phyloP scores from a whole-genome alignment of 1,284 basidiomycete species.

The Rhodotorula sp. region DNA sequence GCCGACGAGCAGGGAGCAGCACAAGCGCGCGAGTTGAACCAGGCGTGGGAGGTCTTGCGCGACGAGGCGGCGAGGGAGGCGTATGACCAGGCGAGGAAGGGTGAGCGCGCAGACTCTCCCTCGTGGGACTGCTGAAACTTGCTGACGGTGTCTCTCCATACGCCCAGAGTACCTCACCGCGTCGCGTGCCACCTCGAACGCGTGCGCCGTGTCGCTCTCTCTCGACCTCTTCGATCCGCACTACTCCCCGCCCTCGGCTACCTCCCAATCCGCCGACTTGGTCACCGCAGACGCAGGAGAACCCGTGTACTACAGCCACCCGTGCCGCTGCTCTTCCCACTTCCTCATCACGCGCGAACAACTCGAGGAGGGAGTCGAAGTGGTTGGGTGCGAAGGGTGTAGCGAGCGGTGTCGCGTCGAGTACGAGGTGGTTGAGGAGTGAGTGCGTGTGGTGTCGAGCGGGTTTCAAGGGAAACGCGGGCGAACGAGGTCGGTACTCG shows the following conservation, averaged over 20 bases:
- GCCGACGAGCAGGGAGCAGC: not conserved
- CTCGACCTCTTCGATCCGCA: constrained; percentile 39
- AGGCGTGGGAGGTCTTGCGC: constrained; percentile 49
- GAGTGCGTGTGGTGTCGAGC: not conserved
- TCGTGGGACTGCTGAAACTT: too few relatives aligned
- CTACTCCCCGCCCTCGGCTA: not conserved
- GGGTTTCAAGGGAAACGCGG: too few relatives aligned
- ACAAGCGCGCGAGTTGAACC: constrained; percentile 43
- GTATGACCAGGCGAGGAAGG: constrained; percentile 24
- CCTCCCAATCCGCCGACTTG: not conserved
- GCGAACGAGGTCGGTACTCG: too few relatives aligned
- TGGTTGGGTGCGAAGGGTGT: constrained; percentile 53
- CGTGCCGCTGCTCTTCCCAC: constrained; percentile 51
- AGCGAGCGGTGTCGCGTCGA: constrained; percentile 53
- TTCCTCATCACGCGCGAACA: constrained; percentile 50
- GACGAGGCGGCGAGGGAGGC: constrained; percentile 36
- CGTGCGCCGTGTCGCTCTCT: constrained; percentile 24
- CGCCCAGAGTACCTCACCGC: not conserved
- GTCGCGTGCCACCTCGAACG: constrained; percentile 3
- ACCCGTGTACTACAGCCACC: constrained; percentile 48
- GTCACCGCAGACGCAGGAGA: constrained; percentile 33
- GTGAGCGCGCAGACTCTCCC: too few relatives aligned
- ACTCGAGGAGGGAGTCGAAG: constrained; percentile 52
- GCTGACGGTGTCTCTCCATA: not conserved
- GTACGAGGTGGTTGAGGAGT: constrained; percentile 51